A percentile compares a stretch with the other conserved stretches of the same genome.
phyloP scores from a whole-genome alignment of 2,329 filamentous ascomycete genomes.

The Huntiella decipiens region DNA sequence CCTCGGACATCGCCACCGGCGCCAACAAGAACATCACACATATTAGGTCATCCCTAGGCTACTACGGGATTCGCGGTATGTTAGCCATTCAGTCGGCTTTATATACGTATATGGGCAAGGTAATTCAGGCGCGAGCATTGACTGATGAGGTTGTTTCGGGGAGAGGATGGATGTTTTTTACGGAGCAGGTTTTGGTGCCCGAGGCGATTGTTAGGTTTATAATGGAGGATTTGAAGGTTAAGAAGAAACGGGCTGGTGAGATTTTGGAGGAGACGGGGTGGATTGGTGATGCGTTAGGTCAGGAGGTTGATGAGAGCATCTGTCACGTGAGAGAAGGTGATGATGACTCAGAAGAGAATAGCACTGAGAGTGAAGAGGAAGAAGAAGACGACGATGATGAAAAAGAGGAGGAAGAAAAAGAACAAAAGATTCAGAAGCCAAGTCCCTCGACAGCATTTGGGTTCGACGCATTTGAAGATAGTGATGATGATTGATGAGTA shows the following conservation, averaged over 20 bases:
- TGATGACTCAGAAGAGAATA: constrained; percentile 12
- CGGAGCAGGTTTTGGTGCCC: constrained; percentile 59
- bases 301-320: constrained; percentile 28
- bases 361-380: constrained; percentile 2
- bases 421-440: not conserved
- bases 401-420: not conserved
- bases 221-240: constrained; percentile 34
- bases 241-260: constrained; percentile 24
- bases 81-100: constrained; percentile 53
- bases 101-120: constrained; percentile 36
- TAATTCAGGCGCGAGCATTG: constrained; percentile 42
- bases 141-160: constrained; percentile 47
- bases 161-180: constrained; percentile 47
- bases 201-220: constrained; percentile 41
- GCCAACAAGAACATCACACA: constrained; percentile 37
- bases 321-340: constrained; percentile 1
- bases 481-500: not conserved
- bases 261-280: constrained; percentile 48
- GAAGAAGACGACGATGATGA: constrained; percentile 1
- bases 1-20: constrained; percentile 34
- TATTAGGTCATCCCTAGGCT: constrained; percentile 49
- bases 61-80: constrained; percentile 63
- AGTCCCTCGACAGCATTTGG: not conserved
- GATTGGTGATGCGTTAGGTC: constrained; percentile 49
- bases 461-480: not conserved